These are phyloP conservation scores for Alternaria dauci DNA, from an alignment of 2,329 filamentous ascomycete species.

Conservation along the genomic window DNA sequence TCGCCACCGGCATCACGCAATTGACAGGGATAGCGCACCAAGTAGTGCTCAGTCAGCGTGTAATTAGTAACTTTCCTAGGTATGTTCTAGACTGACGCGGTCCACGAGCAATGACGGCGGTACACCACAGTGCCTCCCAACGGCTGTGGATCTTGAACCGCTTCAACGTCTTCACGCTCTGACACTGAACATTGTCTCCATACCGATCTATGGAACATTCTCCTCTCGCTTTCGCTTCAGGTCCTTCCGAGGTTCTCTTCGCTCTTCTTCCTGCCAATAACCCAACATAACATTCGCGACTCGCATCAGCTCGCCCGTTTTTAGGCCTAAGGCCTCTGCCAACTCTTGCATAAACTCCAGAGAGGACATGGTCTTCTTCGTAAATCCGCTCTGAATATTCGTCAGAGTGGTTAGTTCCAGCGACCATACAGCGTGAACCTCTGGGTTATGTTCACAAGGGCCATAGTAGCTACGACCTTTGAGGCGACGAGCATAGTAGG, in stretches of 20 bases:
- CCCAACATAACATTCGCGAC: constrained; percentile 1
- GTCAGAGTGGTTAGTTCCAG: not conserved
- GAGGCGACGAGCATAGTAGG: not conserved
- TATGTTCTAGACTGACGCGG: too few relatives aligned
- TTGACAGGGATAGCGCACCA: too few relatives aligned
- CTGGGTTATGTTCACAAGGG: not conserved
- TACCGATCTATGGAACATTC: not conserved
- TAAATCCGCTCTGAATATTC: not conserved
- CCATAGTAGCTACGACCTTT: not conserved
- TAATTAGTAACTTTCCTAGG: too few relatives aligned
- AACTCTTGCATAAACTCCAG: not conserved
- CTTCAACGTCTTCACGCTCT: too few relatives aligned
- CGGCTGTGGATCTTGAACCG: too few relatives aligned
- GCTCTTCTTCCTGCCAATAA: not conserved
- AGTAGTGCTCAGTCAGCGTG: too few relatives aligned
- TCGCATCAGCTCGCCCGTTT: not conserved
- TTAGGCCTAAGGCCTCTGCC: not conserved
- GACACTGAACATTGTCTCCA: not conserved
- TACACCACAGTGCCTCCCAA: too few relatives aligned
- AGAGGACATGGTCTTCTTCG: not conserved
- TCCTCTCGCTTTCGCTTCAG: not conserved
- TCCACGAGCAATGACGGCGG: too few relatives aligned
- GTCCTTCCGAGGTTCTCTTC: not conserved
- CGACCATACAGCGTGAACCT: not conserved
- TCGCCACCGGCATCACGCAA: too few relatives aligned